These are phyloP conservation scores for Tulasnella sp. DNA, from an alignment of 768 basidiomycete species.

Conservation along the genomic window DNA sequence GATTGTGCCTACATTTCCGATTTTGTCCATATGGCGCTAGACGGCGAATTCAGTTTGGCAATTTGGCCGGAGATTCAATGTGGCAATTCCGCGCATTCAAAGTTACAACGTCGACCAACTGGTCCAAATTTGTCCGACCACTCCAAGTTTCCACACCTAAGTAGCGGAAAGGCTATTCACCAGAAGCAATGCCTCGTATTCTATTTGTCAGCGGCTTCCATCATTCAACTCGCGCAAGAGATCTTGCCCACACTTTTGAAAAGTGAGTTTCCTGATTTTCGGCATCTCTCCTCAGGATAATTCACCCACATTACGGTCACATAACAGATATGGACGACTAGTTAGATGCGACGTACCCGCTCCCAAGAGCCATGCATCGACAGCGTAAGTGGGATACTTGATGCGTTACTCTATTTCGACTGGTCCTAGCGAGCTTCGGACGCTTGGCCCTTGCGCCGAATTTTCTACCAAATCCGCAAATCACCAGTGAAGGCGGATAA, in stretches of 20 bases:
- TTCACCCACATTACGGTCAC: constrained; percentile 4
- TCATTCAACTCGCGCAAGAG: constrained; percentile 66
- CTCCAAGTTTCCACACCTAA: too few species aligned
- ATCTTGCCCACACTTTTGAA: constrained; percentile 80
- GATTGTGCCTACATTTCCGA: too few species aligned
- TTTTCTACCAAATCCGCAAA: neutral
- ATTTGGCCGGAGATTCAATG: too few species aligned
- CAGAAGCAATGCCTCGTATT: constrained; percentile 46
- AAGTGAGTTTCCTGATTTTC: constrained; percentile 34
- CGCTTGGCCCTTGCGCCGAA: neutral
- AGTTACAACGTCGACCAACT: too few species aligned
- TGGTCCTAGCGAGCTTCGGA: neutral
- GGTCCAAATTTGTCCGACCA: too few species aligned
- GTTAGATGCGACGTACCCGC: constrained; percentile 86
- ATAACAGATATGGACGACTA: constrained; percentile 59
- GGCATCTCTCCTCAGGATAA: neutral
- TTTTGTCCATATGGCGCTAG: too few species aligned
- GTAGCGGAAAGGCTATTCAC: too few species aligned
- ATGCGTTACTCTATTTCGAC: constrained; percentile 1
- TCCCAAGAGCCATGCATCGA: constrained; percentile 67
- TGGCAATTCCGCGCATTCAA: too few species aligned
- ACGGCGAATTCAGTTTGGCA: too few species aligned
- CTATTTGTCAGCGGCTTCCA: constrained; percentile 81
- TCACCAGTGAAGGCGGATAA: neutral
- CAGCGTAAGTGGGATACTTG: constrained; percentile 32